Evolutionary conservation across 2,329 filamentous ascomycete genomes (phyloP), one percentile per base, ranked within the genome.

Genomic region (Pestalotiopsis sp.): DNA sequence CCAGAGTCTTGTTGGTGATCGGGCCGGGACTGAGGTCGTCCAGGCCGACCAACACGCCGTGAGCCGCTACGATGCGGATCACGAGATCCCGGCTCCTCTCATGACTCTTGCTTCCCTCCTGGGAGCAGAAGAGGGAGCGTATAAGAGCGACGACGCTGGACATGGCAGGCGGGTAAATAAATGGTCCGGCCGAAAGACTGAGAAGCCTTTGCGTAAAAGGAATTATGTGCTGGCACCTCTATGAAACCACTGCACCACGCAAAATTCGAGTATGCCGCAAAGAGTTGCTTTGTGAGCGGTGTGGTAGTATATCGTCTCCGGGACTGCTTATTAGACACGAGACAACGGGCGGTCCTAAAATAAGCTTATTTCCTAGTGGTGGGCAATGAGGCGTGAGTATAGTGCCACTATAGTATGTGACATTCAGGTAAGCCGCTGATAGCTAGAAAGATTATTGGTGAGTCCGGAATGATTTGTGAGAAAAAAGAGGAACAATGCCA

Each of bases 1-100:
- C 65, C 27, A 66, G 52, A 4, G 65, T 59, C 56, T 66, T 45
- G 36, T 66, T 40, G 27, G 36, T 59, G 6, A 66, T 41, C 56
- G 40, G n/a, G 11, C 65, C 65, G 9, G 65, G 65, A 13, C 40
- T 27, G 17, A 66, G 65, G 20, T 60, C 56, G 38, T 52, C 41
- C 20, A 66, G 27, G 17, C 31, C 20, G 41, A 40, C 25, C 64
- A 66, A 56, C 14, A 49, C 40, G 25, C 25, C 20, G 31, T 66
- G 64, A 11, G 49, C 49, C 27, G 57, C 14, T 20, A 66, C 13
- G 49, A 66, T 49, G 1, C 27, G 56, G 5, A 25, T 20, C 6
- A 60, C 45, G 11, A 66, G 23, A 31, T 60, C 65, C 52, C 52
- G 52, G 36, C 65, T 60, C 56, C 17, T 20, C 25, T 36, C 62